These are phyloP conservation scores for Bodo saltans DNA, from an alignment of 78 protist species.

Conservation along the genomic window DNA sequence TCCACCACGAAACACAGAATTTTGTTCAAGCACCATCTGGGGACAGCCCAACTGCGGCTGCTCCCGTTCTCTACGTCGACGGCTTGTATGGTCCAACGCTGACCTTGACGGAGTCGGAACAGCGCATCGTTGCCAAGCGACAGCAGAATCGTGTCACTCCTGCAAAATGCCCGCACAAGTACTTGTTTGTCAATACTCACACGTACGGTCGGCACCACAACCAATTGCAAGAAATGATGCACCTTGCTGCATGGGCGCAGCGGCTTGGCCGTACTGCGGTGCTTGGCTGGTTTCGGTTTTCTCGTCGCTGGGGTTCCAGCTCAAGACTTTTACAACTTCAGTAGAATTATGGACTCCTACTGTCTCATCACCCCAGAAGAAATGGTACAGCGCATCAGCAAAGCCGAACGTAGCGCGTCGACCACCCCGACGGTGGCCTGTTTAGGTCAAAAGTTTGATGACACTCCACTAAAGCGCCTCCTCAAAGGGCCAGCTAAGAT, in stretches of 20 bases:
- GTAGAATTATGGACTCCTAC: background rate
- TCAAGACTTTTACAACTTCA: constrained; percentile 4
- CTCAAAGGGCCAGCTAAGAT: background rate
- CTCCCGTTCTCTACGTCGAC: too few relatives aligned
- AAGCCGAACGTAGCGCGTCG: background rate
- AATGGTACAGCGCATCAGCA: background rate
- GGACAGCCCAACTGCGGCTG: too few relatives aligned
- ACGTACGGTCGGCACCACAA: constrained; percentile 31
- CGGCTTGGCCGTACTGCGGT: constrained; percentile 2
- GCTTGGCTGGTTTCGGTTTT: constrained; percentile 10
- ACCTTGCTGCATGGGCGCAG: background rate
- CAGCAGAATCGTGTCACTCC: too few relatives aligned
- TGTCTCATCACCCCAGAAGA: background rate
- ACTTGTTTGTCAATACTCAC: constrained; percentile 1
- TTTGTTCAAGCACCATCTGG: too few relatives aligned
- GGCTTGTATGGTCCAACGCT: too few relatives aligned
- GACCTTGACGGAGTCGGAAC: too few relatives aligned
- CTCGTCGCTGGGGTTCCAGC: background rate
- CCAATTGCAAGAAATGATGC: constrained; percentile 10
- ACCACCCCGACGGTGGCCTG: constrained; percentile 12
- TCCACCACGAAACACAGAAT: too few relatives aligned
- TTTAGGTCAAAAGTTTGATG: constrained; percentile 6
- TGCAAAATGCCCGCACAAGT: constrained; percentile 1
- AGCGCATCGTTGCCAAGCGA: too few relatives aligned
- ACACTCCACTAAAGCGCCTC: background rate